These are phyloP conservation scores for Pyrus communis DNA, from an alignment of 306 rosid species.

Conservation along the genomic window DNA sequence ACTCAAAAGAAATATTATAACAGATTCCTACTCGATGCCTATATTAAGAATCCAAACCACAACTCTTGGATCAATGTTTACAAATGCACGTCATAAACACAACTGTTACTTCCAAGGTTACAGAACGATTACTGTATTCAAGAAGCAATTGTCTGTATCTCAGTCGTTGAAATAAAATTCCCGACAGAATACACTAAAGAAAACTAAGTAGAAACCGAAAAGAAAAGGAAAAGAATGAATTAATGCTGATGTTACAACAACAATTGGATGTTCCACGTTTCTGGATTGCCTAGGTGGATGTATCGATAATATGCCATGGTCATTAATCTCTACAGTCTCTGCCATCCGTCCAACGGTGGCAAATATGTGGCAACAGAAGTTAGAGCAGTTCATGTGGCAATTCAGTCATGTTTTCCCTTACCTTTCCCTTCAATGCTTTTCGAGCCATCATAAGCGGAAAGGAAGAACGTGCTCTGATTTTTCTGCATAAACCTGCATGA, in stretches of 20 bases:
- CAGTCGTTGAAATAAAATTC: neutral
- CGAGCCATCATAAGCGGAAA: conserved; percentile 54
- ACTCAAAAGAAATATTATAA: neutral
- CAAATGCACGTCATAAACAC: conserved; percentile 8
- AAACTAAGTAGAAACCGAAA: neutral
- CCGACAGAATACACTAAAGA: neutral
- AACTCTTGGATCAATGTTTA: neutral
- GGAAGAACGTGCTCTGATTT: conserved; percentile 63
- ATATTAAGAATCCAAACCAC: neutral
- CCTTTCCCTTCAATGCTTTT: conserved; percentile 61
- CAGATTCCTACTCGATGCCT: neutral
- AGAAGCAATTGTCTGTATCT: neutral
- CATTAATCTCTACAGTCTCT: conserved; percentile 4
- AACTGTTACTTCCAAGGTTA: conserved; percentile 1
- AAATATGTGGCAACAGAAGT: neutral
- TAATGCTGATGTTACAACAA: conserved; percentile 52
- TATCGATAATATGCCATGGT: conserved; percentile 1
- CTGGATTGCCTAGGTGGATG: conserved; percentile 17
- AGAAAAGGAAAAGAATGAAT: conserved; percentile 41
- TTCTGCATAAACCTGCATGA: conserved; percentile 78
- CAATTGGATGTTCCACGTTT: conserved; percentile 17
- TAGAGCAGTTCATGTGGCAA: conserved; percentile 2
- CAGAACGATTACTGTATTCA: conserved; percentile 3
- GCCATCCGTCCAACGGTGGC: conserved; percentile 7
- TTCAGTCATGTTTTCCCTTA: conserved; percentile 63